Percentiles rank a stretch among this genome's conserved stretches.
Evolutionary conservation across 257 asterid species (phyloP).

Genomic region (Solanum peruvianum): DNA sequence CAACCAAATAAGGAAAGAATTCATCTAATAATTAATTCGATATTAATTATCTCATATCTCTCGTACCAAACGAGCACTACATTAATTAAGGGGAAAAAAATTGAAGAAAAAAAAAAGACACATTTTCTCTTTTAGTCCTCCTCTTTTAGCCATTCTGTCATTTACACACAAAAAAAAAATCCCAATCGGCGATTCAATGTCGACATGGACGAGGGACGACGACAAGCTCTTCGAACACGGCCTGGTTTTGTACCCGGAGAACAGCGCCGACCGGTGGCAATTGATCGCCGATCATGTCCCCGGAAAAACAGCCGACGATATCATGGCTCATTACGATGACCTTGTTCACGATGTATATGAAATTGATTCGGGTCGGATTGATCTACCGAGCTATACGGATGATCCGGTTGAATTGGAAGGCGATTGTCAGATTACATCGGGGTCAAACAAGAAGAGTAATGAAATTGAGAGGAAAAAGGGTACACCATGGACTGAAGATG

Average conservation of each 20-base stretch:
- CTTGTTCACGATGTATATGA: slow-evolving; percentile 36
- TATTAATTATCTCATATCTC: background rate
- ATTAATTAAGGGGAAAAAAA: background rate
- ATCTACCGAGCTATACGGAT: slow-evolving; percentile 40
- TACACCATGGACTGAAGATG: slow-evolving; percentile 81
- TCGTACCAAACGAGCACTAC: background rate
- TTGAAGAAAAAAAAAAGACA: background rate
- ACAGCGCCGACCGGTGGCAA: slow-evolving; percentile 39
- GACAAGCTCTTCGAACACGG: slow-evolving; percentile 52
- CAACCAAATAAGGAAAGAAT: background rate
- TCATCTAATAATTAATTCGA: background rate
- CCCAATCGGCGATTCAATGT: background rate
- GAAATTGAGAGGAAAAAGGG: slow-evolving; percentile 59
- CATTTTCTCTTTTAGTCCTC: background rate
- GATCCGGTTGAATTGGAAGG: slow-evolving; percentile 10
- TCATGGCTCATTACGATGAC: slow-evolving; percentile 41
- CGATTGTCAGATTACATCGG: slow-evolving; percentile 41
- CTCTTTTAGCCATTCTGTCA: background rate
- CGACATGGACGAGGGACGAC: slow-evolving; percentile 40
- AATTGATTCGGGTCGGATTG: slow-evolving; percentile 60
- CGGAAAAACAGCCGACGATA: slow-evolving; percentile 34
- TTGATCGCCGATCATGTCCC: slow-evolving; percentile 40
- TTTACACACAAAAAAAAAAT: background rate
- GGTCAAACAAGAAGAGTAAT: slow-evolving; percentile 24
- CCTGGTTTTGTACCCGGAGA: slow-evolving; percentile 43